Base-by-base conservation (phyloP, 1,284 basidiomycete species). In the Cutaneotrichosporon sp. region DNA sequence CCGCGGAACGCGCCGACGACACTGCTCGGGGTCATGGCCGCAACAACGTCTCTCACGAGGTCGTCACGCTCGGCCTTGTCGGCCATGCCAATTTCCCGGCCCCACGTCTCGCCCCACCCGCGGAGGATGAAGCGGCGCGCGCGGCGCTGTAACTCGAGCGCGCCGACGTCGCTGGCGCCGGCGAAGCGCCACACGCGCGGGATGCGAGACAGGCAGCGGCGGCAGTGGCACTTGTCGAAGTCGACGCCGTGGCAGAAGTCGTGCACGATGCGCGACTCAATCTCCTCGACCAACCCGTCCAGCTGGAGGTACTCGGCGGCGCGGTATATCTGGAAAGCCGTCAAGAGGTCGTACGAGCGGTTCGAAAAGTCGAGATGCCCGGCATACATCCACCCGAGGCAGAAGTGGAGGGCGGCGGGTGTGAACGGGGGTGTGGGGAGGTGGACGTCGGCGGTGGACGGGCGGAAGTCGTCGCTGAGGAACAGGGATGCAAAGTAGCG, bases 381-480 rank as follows among this genome's bases (percentile, higher is more conserved):
- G 13, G 93, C 92, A 74, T 98, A 98, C 55, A 81, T 78, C 67
- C 77, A 80, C 16, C 95, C 95, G 29, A 99, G 86, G 27, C 92
- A 92, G 74, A 98, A 98, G 77, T 97, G 93, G 3, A 97, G 82
- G 0, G 93, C 91, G 0, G 94, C 91, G 0, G 95, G 91, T 0
- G 95, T 97, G 80, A 98, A 98, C 0, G 95, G 95, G 0, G 95
- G 94, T 0, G 89, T 92, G 1, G 92, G 91, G 3, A 97, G 84
- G 0, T 84, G 86, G 25, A 95, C 80, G 3, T 78, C 76, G 82
- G 87, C 25, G 81, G 81, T 25, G 82, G 84, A 51, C 10, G 69
- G 69, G 11, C 60, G 64, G 59, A 78, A 78, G 2, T 67, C 65
- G 6, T 69, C 58, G 53, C 80, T 81, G 42, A 81, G 73, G 25